Percentiles rank a stretch among this genome's conserved stretches.
phyloP scores from a whole-genome alignment of 2,329 filamentous ascomycete species.

The Diaporthe batatas region DNA sequence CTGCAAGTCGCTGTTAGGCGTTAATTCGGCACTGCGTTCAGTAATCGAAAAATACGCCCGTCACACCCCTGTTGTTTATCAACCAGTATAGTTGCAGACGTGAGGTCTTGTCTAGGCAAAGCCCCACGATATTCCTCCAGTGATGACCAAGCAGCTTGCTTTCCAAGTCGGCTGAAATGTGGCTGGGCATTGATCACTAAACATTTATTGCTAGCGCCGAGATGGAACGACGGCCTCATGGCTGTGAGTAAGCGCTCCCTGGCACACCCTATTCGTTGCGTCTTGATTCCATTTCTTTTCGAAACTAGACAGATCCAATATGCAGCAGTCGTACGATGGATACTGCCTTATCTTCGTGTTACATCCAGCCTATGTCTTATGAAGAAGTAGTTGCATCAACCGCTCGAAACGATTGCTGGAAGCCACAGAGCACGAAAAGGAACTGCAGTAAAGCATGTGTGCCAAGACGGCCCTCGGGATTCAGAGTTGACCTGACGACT shows the following conservation, averaged over 20 bases:
- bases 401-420: background rate
- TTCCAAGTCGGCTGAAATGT: background rate
- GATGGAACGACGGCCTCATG: background rate
- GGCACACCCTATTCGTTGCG: background rate
- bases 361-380: background rate
- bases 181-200: constrained; percentile 7
- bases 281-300: constrained; percentile 9
- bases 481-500: background rate
- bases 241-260: constrained; percentile 15
- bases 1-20: background rate
- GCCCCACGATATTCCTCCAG: background rate
- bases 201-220: background rate
- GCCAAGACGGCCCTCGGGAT: background rate
- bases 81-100: background rate
- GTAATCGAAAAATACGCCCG: background rate
- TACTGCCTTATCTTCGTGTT: background rate
- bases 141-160: background rate
- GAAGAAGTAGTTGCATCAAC: background rate
- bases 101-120: background rate
- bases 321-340: background rate
- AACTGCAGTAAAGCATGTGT: background rate
- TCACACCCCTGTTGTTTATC: background rate
- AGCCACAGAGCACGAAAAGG: background rate
- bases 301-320: background rate
- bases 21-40: background rate